Evolutionary conservation across 306 rosid genomes (phyloP).

Genomic region (Corylus heterophylla): DNA sequence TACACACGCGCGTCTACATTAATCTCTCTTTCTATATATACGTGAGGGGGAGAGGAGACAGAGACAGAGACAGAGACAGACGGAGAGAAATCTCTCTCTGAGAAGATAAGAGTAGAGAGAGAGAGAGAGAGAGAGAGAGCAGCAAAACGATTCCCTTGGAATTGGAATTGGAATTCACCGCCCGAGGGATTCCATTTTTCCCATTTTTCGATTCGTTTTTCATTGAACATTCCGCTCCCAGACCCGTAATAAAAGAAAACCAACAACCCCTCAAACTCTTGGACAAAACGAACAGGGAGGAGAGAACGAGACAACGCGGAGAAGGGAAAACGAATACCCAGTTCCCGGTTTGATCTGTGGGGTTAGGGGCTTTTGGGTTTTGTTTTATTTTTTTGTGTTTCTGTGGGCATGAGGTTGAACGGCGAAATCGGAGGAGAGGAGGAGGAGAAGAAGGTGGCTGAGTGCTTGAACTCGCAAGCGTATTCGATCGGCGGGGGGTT

Average conservation of each 20-base stretch:
- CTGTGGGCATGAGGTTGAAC: constrained; percentile 12
- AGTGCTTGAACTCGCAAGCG: neutral
- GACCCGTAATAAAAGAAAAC: neutral
- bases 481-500: neutral
- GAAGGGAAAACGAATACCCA: neutral
- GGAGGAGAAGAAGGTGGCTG: neutral
- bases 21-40: neutral
- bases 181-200: neutral
- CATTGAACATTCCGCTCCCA: neutral
- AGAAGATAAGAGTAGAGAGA: neutral
- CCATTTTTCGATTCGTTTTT: neutral
- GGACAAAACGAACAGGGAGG: neutral
- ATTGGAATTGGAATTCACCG: neutral
- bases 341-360: neutral
- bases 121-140: too few species aligned
- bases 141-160: neutral
- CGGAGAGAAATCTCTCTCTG: neutral
- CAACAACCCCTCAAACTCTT: neutral
- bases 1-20: neutral
- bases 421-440: neutral
- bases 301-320: neutral
- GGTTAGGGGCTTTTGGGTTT: neutral
- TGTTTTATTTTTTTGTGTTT: neutral
- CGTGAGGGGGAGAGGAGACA: neutral
- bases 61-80: neutral